Conservation (phyloP, 495 filamentous ascomycete species). For the Hypoxylon trugodes region DNA sequence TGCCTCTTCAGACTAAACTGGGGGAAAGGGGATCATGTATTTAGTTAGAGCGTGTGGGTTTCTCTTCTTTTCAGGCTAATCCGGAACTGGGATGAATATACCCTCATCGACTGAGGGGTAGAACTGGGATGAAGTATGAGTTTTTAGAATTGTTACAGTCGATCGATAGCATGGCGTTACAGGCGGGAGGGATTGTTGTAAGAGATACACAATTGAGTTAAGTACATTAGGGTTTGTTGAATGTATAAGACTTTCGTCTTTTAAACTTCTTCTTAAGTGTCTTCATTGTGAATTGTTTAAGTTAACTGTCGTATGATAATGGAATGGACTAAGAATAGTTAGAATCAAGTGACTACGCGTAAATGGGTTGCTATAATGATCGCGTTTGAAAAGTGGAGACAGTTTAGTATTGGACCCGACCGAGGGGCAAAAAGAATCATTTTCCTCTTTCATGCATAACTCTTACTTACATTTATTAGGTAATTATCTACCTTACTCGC, state of each 20-base stretch:
- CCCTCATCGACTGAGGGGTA: slow-evolving; percentile 1
- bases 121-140: slow-evolving; percentile 4
- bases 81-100: background rate
- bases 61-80: slow-evolving; percentile 1
- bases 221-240: background rate
- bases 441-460: slow-evolving; percentile 16
- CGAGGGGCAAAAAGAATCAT: slow-evolving; percentile 37
- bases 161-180: slow-evolving; percentile 35
- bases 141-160: slow-evolving; percentile 3
- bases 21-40: background rate
- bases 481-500: background rate
- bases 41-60: slow-evolving; percentile 1
- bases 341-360: slow-evolving; percentile 38
- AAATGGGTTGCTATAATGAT: slow-evolving; percentile 9
- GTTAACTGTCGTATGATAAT: background rate
- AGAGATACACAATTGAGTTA: background rate
- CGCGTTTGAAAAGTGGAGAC: slow-evolving; percentile 27
- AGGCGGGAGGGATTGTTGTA: slow-evolving; percentile 1
- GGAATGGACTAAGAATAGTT: background rate
- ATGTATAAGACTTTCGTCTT: too few relatives aligned
- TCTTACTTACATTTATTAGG: background rate
- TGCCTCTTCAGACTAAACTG: background rate
- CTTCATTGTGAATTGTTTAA: too few relatives aligned
- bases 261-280: too few relatives aligned
- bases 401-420: slow-evolving; percentile 12